phyloP scores from a whole-genome alignment of 1,284 basidiomycete species.

The Filobasidium uniguttulatum region DNA sequence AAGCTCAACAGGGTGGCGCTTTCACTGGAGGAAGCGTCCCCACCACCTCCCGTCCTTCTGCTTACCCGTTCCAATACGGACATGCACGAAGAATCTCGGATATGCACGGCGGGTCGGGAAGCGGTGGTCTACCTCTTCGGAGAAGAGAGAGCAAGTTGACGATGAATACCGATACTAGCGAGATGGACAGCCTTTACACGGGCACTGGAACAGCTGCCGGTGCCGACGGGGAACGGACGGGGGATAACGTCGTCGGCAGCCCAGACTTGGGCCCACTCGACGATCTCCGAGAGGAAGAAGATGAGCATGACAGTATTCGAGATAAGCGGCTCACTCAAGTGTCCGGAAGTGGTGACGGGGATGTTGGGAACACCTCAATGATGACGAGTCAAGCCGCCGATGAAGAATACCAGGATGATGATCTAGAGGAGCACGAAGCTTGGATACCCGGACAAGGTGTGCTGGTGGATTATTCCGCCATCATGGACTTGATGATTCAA shows the following conservation, averaged over 20 bases:
- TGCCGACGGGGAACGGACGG: conserved; percentile 2
- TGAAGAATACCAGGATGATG: conserved; percentile 25
- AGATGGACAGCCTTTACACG: conserved; percentile 21
- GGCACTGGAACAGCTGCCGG: conserved; percentile 6
- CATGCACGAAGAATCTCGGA: conserved; percentile 4
- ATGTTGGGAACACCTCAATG: conserved; percentile 6
- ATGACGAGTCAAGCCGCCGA: conserved; percentile 14
- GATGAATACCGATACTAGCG: conserved; percentile 42
- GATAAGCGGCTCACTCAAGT: not conserved
- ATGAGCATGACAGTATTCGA: conserved; percentile 1
- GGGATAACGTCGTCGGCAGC: not conserved
- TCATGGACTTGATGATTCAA: conserved; percentile 86
- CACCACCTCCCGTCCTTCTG: not conserved
- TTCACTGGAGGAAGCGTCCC: not conserved
- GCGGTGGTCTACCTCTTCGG: conserved; percentile 4
- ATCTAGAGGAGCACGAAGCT: conserved; percentile 40
- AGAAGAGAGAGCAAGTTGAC: conserved; percentile 31
- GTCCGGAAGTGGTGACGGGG: conserved; percentile 7
- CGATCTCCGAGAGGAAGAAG: conserved; percentile 13
- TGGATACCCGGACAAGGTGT: conserved; percentile 93
- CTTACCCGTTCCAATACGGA: not conserved
- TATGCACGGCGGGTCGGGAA: not conserved
- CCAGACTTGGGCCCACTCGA: conserved; percentile 12
- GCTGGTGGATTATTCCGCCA: conserved; percentile 74
- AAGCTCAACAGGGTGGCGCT: conserved; percentile 20